Conservation (phyloP, 345 rosid species). For the Populus alba region DNA sequence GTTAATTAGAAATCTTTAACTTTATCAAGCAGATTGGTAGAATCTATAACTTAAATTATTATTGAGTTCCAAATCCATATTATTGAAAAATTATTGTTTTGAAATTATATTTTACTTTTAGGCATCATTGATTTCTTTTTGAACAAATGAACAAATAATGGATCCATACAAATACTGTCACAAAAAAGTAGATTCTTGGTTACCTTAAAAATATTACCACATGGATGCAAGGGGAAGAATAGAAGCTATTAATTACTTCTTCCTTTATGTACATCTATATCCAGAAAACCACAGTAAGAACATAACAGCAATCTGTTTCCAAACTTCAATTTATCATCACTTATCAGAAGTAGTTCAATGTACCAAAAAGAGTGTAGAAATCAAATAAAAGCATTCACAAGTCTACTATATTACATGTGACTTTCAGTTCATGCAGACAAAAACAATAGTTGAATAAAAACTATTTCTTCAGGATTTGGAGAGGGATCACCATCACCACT, state of each 20-base stretch:
- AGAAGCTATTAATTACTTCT: not conserved
- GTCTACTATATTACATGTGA: conserved; percentile 12
- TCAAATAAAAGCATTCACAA: not conserved
- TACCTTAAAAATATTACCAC: not conserved
- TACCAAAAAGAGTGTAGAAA: not conserved
- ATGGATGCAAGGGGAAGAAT: not conserved
- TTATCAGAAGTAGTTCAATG: not conserved
- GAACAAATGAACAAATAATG: no score
- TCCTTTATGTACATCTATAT: not conserved
- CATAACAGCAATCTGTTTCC: not conserved
- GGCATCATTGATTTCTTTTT: no score
- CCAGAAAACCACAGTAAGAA: not conserved
- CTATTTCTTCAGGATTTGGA: not conserved
- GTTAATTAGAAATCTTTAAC: not conserved
- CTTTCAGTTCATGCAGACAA: not conserved
- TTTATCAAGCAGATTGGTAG: no score
- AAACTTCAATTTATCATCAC: not conserved
- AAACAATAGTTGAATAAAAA: not conserved
- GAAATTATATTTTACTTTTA: no score
- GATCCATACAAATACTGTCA: not conserved
- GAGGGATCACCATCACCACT: not conserved
- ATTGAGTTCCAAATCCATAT: not conserved
- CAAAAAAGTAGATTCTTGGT: not conserved
- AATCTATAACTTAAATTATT: no score
- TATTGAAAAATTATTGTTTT: no score